Conservation (phyloP, 73 alveolate species). For the Paramecium pentaurelia region DNA sequence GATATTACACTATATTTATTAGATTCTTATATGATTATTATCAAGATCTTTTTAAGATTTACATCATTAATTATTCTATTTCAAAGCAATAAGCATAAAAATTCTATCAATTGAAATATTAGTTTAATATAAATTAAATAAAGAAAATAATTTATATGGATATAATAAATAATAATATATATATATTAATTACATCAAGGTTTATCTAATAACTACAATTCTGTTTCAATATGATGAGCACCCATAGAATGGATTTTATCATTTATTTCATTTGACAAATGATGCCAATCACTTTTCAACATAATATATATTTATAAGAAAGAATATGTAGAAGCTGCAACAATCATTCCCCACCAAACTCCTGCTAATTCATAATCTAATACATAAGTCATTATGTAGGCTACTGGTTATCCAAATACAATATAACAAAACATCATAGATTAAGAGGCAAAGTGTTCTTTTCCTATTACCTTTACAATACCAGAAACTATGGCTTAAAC, state of each 20-base stretch:
- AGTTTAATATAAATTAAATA: not conserved
- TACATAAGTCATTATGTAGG: not conserved
- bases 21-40: too few species aligned
- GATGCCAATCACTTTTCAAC: not conserved
- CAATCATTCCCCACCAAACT: slow-evolving; percentile 11
- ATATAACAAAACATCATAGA: not conserved
- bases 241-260: not conserved
- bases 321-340: not conserved
- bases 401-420: not conserved
- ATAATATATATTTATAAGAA: not conserved
- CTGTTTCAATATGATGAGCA: not conserved
- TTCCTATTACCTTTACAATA: not conserved
- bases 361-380: not conserved
- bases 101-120: not conserved
- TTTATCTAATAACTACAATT: not conserved
- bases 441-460: not conserved
- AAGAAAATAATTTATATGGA: too few species aligned
- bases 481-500: not conserved
- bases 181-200: not conserved
- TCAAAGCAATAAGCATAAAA: too few species aligned
- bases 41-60: too few species aligned
- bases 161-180: not conserved
- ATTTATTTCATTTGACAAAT: not conserved
- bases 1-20: too few species aligned
- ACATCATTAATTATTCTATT: too few species aligned